A percentile compares a stretch with the other conserved stretches of the same genome.
Conservation (phyloP, 1,139 yeast genomes). For the Lodderomyces orthopsilosis region DNA sequence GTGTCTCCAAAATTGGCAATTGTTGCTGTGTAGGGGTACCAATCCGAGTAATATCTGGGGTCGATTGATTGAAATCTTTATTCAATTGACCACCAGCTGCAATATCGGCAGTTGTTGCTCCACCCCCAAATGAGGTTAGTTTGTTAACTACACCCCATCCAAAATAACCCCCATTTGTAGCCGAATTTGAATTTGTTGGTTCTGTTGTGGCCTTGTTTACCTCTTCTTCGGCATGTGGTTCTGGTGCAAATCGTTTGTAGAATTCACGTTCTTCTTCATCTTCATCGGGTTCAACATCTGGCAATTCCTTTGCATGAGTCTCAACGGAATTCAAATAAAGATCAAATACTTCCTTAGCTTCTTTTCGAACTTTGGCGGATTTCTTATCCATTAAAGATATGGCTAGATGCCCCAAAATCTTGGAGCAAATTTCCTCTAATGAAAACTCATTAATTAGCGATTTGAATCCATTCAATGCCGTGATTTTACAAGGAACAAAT, state of each 20-base stretch:
- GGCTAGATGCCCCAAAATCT: constrained; percentile 82
- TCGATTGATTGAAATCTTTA: constrained; percentile 37
- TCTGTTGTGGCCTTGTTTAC: constrained; percentile 4
- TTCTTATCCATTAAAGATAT: constrained; percentile 78
- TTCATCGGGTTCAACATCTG: constrained; percentile 46
- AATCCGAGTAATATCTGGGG: constrained; percentile 38
- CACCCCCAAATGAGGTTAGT: constrained; percentile 27
- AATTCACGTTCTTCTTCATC: constrained; percentile 35
- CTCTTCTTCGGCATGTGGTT: background rate
- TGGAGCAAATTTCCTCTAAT: constrained; percentile 75
- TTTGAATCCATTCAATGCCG: constrained; percentile 74
- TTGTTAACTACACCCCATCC: constrained; percentile 39
- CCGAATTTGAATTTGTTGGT: background rate
- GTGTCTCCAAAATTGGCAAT: constrained; percentile 13
- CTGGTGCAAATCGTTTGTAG: constrained; percentile 28
- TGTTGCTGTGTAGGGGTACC: constrained; percentile 23
- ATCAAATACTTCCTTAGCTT: constrained; percentile 68
- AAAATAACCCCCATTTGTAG: constrained; percentile 5
- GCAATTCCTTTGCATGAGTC: constrained; percentile 55
- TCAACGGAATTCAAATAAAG: constrained; percentile 64
- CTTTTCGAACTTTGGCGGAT: constrained; percentile 59
- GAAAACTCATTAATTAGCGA: constrained; percentile 63
- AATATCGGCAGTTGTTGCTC: background rate
- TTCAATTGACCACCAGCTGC: constrained; percentile 25
- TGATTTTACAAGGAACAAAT: constrained; percentile 71